Percentiles rank a stretch among this genome's conserved stretches.
phyloP scores from a whole-genome alignment of 164 flowering plant species.

The Vitis riparia region DNA sequence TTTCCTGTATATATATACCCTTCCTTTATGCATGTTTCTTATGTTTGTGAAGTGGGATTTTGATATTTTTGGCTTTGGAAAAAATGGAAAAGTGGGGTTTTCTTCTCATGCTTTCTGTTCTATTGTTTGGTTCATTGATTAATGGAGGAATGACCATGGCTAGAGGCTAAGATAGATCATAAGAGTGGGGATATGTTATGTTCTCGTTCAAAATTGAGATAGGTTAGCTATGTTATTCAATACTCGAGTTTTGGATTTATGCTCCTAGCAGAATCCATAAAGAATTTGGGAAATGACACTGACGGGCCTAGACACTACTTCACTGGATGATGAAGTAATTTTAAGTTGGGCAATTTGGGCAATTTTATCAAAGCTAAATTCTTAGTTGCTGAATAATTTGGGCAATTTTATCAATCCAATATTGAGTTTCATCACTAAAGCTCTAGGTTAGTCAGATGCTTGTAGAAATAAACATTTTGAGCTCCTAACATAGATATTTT shows the following conservation, averaged over 20 bases:
- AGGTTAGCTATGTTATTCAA: no score
- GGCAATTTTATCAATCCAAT: slow-evolving; percentile 65
- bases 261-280: no score
- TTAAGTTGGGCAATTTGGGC: no score
- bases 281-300: no score
- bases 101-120: not conserved
- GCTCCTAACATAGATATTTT: no score
- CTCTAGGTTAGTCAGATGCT: slow-evolving; percentile 33
- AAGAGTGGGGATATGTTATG: slow-evolving; percentile 56
- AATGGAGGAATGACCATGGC: slow-evolving; percentile 18
- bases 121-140: slow-evolving; percentile 17
- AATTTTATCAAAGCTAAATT: slow-evolving; percentile 37
- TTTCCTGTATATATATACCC: not conserved
- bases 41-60: slow-evolving; percentile 5
- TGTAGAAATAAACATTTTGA: no score
- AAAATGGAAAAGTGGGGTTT: not conserved
- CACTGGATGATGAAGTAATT: no score
- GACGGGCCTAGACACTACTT: no score
- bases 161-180: slow-evolving; percentile 32
- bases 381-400: slow-evolving; percentile 51
- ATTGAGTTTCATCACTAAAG: slow-evolving; percentile 58
- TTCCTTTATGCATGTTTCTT: not conserved
- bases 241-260: no score
- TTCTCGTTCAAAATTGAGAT: no score
- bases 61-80: not conserved